Evolutionary conservation across 352 stramenopile species (phyloP), one percentile per base, ranked within the genome.

Genomic region (Pythium phragmitis): DNA sequence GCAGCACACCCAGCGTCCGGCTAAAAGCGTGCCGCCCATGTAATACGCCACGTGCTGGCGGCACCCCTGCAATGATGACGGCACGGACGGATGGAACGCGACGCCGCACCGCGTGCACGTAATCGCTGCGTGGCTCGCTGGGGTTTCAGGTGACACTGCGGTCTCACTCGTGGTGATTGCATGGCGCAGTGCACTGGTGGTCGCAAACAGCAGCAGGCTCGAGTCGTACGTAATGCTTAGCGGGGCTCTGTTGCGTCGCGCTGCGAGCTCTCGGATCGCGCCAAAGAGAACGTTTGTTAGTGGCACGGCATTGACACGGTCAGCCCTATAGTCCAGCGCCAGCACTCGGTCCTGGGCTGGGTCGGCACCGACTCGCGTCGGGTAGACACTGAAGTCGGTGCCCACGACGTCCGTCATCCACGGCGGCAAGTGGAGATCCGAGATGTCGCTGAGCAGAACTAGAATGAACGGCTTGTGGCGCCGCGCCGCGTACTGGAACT

Each of bases 1-100:
- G 48, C 79, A 88, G 60, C 77, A 88, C 13, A 78, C 67, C 79
- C 79, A 88, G 21, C 73, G 68, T 0, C 79, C 73, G 6, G 76
- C 66, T 30, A 88, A 53, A 16, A 85, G 33, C 21, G 72, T 56
- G 14, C 69, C 73, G 26, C 75, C 76, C 47, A 84, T 42, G 54
- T 88, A 85, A 57, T 85, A 88, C 26, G 75, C 75, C 34, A 55
- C 65, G 45, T 88, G 79, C 9, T 64, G 65, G 13, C 75, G 75
- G 56, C 74, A 85, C 9, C 70, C 73, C 16, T 72, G 65, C 13
- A 72, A 63, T 0, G 62, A 77, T 11, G 63, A 65, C n/a, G 64
- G 11, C 2, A 79, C 60, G 5, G 61, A 69, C 0, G 43, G 68
- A 36, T 65, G 53, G 63, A 84, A 87, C 8, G 52, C 45, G 1